Evolutionary conservation across 208 protist species (phyloP).

Genomic region (Novymonas esmeraldas): DNA sequence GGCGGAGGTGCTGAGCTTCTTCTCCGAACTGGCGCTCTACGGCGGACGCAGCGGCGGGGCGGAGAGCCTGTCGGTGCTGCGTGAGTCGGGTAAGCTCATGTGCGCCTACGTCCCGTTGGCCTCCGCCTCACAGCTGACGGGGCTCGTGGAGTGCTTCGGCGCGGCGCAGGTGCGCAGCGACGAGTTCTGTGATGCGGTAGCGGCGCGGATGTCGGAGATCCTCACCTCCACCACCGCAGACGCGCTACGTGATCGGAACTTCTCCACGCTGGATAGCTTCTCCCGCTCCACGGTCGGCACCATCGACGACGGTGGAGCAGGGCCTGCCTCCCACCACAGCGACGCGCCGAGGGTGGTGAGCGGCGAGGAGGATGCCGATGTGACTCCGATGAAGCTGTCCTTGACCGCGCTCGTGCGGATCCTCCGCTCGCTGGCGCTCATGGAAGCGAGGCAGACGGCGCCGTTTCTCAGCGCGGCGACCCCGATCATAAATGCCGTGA

Average conservation of each 20-base stretch:
- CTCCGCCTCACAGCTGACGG: conserved; percentile 63
- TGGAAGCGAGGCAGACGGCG: conserved; percentile 53
- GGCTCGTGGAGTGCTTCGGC: conserved; percentile 66
- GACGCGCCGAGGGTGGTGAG: no score
- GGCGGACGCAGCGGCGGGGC: conserved; percentile 22
- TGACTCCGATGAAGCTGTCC: conserved; percentile 13
- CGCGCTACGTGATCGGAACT: neutral
- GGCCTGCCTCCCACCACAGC: no score
- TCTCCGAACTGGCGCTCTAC: conserved; percentile 9
- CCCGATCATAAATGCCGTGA: conserved; percentile 32
- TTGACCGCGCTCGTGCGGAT: conserved; percentile 48
- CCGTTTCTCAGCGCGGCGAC: conserved; percentile 69
- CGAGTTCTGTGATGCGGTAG: conserved; percentile 63
- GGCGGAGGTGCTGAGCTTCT: conserved; percentile 36
- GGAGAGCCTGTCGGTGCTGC: conserved; percentile 51
- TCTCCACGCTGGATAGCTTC: neutral
- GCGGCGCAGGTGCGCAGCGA: conserved; percentile 70
- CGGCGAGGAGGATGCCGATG: no score
- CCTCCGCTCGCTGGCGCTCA: conserved; percentile 59
- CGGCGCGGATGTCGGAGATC: conserved; percentile 41
- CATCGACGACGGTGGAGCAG: no score
- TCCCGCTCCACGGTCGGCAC: no score
- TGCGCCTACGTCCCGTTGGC: conserved; percentile 50
- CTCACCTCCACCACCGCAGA: conserved; percentile 11
- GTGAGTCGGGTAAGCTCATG: conserved; percentile 48